Conservation (phyloP, 2,329 filamentous ascomycete species). For the Aspergillus pseudoterreus region DNA sequence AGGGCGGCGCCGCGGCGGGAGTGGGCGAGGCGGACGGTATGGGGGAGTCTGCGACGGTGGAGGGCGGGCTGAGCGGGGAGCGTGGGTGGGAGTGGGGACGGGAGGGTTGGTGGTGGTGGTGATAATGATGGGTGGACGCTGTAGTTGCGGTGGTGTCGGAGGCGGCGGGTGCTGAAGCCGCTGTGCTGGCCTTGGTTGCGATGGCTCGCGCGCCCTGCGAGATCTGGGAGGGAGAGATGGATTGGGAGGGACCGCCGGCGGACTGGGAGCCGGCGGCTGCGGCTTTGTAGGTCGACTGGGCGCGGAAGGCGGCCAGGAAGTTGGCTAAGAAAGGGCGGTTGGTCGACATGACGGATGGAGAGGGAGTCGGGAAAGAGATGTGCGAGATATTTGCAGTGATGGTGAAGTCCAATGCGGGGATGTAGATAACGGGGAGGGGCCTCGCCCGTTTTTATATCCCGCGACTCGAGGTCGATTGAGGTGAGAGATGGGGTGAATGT, state of each 20-base stretch:
- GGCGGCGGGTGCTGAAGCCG: constrained; percentile 11
- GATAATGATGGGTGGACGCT: constrained; percentile 16
- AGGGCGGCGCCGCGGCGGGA: constrained; percentile 25
- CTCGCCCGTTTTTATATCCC: background rate
- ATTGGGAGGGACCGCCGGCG: constrained; percentile 32
- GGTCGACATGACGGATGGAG: constrained; percentile 53
- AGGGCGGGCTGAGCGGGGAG: constrained; percentile 29
- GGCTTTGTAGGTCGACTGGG: constrained; percentile 59
- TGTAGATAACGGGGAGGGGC: background rate
- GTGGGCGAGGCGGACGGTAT: constrained; percentile 37
- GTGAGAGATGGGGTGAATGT: background rate
- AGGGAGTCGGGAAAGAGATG: background rate
- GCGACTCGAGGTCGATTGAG: background rate
- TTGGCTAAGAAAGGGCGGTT: constrained; percentile 65
- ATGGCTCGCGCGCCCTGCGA: constrained; percentile 45
- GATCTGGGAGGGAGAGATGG: constrained; percentile 39
- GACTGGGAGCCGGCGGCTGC: constrained; percentile 22
- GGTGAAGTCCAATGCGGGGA: background rate
- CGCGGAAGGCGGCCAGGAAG: constrained; percentile 65
- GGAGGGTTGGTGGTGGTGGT: constrained; percentile 10
- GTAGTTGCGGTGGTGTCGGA: background rate
- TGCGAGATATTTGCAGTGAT: background rate
- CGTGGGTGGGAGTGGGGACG: constrained; percentile 21
- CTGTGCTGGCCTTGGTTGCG: constrained; percentile 40
- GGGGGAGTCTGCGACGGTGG: constrained; percentile 35